These are phyloP conservation scores for Venustampulla echinocandica DNA, from an alignment of 495 filamentous ascomycete species.

Conservation along the genomic window DNA sequence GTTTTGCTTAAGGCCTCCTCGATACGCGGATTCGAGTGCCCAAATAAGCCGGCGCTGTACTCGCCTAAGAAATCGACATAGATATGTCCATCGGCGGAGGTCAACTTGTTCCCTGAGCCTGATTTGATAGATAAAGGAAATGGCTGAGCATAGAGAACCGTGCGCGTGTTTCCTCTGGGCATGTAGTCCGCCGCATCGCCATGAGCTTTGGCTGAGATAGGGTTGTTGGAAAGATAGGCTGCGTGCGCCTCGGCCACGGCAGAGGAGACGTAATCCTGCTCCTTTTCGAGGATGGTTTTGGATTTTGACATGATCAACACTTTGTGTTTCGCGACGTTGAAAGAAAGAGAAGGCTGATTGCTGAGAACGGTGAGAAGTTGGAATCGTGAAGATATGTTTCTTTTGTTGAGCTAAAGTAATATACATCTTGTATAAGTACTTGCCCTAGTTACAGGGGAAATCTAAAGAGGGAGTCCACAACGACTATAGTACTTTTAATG, in stretches of 20 bases:
- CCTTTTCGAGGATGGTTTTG: neutral
- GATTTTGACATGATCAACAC: neutral
- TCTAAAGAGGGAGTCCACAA: neutral
- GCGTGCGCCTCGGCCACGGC: neutral
- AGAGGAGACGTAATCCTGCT: neutral
- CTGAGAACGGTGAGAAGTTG: neutral
- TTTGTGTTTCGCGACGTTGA: neutral
- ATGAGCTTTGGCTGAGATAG: neutral
- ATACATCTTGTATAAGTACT: neutral
- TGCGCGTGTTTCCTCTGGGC: neutral
- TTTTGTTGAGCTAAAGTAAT: neutral
- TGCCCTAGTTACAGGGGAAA: neutral
- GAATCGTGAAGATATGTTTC: neutral
- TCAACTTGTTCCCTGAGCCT: constrained; percentile 6
- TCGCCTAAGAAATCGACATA: constrained; percentile 45
- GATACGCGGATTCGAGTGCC: constrained; percentile 42
- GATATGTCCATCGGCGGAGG: constrained; percentile 12
- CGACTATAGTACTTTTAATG: neutral
- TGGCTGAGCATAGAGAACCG: neutral
- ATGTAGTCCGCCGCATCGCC: neutral
- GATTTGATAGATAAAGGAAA: neutral
- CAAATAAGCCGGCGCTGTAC: constrained; percentile 44
- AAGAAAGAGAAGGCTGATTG: neutral
- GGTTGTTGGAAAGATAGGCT: neutral
- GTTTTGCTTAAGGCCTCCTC: constrained; percentile 26